phyloP scores from a whole-genome alignment of 768 basidiomycete genomes.

The Pilatotrama ljubarskyi region DNA sequence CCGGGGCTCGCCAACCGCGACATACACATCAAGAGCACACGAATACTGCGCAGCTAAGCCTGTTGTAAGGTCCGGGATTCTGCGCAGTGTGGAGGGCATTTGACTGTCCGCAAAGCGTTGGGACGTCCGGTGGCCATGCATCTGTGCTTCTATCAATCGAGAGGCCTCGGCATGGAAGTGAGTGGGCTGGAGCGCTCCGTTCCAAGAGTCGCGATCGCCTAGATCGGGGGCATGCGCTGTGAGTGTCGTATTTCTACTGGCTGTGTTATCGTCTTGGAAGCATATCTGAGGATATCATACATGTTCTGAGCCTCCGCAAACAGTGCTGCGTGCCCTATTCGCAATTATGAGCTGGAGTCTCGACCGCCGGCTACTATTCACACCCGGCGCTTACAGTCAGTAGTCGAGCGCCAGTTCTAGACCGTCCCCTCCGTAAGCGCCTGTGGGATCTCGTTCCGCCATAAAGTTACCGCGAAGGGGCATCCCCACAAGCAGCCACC shows the following conservation, averaged over 20 bases:
- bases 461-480: constrained; percentile 10
- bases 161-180: background rate
- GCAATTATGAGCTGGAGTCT: too few species aligned
- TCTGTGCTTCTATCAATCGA: background rate
- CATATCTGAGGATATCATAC: too few species aligned
- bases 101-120: too few species aligned
- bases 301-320: too few species aligned
- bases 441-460: background rate
- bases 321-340: too few species aligned
- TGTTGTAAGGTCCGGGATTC: background rate
- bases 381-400: too few species aligned
- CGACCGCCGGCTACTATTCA: too few species aligned
- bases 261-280: too few species aligned
- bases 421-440: background rate
- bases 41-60: background rate
- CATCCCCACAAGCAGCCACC: background rate
- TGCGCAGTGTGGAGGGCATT: too few species aligned
- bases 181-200: background rate
- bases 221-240: background rate
- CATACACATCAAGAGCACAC: background rate
- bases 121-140: background rate
- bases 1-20: background rate
- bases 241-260: too few species aligned
- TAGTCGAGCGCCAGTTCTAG: background rate
- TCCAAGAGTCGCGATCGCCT: background rate